A percentile compares a stretch with the other conserved stretches of the same genome.
These are phyloP conservation scores for Persicaria maculosa DNA, from an alignment of 148 eudicot genomes.

Conservation along the genomic window DNA sequence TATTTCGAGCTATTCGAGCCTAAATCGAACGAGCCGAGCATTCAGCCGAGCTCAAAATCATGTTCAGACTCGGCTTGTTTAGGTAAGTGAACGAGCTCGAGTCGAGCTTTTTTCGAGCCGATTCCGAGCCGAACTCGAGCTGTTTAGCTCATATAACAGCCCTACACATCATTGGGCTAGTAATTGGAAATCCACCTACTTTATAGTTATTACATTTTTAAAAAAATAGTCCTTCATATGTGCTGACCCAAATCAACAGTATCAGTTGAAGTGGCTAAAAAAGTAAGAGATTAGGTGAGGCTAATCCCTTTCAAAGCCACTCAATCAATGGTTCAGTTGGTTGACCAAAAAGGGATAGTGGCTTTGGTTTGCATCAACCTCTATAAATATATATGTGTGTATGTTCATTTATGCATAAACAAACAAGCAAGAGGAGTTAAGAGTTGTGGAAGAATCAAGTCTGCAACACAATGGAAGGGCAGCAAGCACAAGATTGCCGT, in stretches of 20 bases:
- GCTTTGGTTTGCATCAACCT: conserved; percentile 7
- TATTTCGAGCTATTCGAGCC: too few species aligned
- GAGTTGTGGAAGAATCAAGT: neutral
- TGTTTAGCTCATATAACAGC: too few species aligned
- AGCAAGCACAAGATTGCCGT: conserved; percentile 16
- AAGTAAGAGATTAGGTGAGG: conserved; percentile 15
- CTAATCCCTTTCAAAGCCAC: neutral
- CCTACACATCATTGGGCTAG: neutral
- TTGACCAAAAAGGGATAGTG: neutral
- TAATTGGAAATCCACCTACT: conserved; percentile 7
- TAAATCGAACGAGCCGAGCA: too few species aligned
- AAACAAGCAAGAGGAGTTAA: neutral
- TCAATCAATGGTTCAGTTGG: conserved; percentile 4
- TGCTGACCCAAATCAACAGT: neutral
- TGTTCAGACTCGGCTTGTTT: too few species aligned
- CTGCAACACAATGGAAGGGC: conserved; percentile 34
- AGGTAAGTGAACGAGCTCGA: too few species aligned
- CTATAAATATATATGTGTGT: neutral
- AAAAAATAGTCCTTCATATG: too few species aligned
- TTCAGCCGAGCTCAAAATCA: too few species aligned
- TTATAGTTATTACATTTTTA: too few species aligned
- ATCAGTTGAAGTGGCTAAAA: neutral
- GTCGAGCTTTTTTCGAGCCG: too few species aligned
- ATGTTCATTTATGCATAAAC: neutral
- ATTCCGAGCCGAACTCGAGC: too few species aligned